phyloP scores from a whole-genome alignment of 306 rosid genomes.

The Cyclanthera cordifolia region DNA sequence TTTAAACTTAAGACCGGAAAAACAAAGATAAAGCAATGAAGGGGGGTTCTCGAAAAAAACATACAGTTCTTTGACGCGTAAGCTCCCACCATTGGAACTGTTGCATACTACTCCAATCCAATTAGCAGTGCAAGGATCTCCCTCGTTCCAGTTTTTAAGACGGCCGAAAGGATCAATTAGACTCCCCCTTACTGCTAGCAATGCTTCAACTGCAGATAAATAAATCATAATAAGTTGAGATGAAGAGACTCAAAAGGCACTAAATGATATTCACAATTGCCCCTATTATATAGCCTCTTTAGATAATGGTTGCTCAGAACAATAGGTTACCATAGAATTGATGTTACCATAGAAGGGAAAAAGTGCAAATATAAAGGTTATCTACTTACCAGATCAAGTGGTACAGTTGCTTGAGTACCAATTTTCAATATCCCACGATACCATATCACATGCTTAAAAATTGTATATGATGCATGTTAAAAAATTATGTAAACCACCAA shows the following conservation, averaged over 20 bases:
- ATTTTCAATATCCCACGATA: neutral
- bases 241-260: neutral
- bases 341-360: neutral
- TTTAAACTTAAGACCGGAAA: neutral
- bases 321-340: neutral
- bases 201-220: slow-evolving; percentile 44
- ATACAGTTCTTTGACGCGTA: slow-evolving; percentile 57
- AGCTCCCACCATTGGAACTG: slow-evolving; percentile 26
- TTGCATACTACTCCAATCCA: slow-evolving; percentile 68
- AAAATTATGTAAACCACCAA: too few relatives aligned
- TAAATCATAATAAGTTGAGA: slow-evolving; percentile 1
- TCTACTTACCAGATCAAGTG: slow-evolving; percentile 5
- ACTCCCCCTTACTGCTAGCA: slow-evolving; percentile 44
- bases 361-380: neutral
- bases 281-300: neutral
- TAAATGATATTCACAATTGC: neutral
- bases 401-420: neutral
- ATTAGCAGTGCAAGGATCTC: slow-evolving; percentile 58
- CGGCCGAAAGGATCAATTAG: slow-evolving; percentile 41
- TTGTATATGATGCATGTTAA: neutral
- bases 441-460: neutral
- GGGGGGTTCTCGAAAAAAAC: slow-evolving; percentile 15
- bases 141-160: slow-evolving; percentile 43
- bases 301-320: neutral
- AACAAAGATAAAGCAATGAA: neutral